These are phyloP conservation scores for Talaromyces albobiverticillius DNA, from an alignment of 2,329 filamentous ascomycete genomes.

Conservation along the genomic window DNA sequence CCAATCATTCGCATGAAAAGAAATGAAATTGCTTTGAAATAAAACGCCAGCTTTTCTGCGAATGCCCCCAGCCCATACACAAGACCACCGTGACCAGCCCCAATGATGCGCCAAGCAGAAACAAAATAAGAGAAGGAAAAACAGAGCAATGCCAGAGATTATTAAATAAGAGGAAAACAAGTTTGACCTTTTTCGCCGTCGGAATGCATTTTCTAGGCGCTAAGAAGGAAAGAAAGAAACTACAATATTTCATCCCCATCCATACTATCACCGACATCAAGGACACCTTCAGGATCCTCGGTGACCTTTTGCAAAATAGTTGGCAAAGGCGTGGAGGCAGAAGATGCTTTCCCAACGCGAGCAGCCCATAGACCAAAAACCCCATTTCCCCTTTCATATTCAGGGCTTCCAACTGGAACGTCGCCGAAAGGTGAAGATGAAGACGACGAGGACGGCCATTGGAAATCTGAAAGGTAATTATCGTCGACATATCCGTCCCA, in stretches of 20 bases:
- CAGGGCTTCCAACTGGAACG: slow-evolving; percentile 6
- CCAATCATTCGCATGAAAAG: no score
- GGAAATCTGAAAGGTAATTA: slow-evolving; percentile 2
- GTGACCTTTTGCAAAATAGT: slow-evolving; percentile 7
- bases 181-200: no score
- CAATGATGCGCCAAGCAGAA: background rate
- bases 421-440: slow-evolving; percentile 12
- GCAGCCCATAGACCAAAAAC: slow-evolving; percentile 5
- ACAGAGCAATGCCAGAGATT: background rate
- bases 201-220: no score
- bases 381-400: background rate
- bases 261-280: slow-evolving; percentile 1
- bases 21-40: no score
- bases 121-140: background rate
- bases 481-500: slow-evolving; percentile 43
- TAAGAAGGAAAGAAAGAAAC: background rate
- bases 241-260: slow-evolving; percentile 9
- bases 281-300: background rate
- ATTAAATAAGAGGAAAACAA: background rate
- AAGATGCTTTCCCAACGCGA: background rate
- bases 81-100: no score
- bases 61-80: no score
- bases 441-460: background rate
- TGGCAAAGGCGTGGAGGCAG: background rate
- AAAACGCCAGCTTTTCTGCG: background rate